Conservation (phyloP, 2,329 filamentous ascomycete genomes). For the Drechslerella coelobrocha region DNA sequence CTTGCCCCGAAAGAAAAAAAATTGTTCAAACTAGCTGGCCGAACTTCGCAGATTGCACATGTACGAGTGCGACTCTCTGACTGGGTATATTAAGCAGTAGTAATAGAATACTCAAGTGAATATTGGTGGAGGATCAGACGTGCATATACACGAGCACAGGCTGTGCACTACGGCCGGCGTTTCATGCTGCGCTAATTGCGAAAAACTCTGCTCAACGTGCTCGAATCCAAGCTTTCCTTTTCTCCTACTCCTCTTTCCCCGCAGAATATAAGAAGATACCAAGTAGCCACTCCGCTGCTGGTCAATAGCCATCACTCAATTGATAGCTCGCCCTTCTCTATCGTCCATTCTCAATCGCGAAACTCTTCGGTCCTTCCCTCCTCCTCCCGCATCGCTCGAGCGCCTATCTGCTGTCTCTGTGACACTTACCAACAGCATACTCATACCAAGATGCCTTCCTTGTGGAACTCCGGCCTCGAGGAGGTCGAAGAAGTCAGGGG, state of each 20-base stretch:
- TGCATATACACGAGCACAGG: too few relatives aligned
- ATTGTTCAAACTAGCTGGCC: not conserved
- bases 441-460: constrained; percentile 34
- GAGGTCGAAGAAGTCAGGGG: constrained; percentile 53
- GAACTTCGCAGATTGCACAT: not conserved
- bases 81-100: not conserved
- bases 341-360: too few relatives aligned
- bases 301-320: too few relatives aligned
- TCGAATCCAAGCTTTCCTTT: not conserved
- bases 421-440: constrained; percentile 19
- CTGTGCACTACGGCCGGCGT: too few relatives aligned
- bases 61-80: not conserved
- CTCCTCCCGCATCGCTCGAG: too few relatives aligned
- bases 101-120: too few relatives aligned
- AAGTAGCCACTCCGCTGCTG: too few relatives aligned
- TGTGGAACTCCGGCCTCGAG: constrained; percentile 51
- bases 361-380: not conserved
- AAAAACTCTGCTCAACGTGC: constrained; percentile 1
- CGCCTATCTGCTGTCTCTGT: too few relatives aligned
- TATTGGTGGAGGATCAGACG: too few relatives aligned
- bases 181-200: not conserved
- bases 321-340: too few relatives aligned
- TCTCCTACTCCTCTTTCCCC: not conserved
- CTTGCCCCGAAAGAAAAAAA: not conserved
- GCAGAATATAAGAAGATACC: too few relatives aligned